phyloP scores from a whole-genome alignment of 345 rosid genomes.

The Arabidopsis arenosa region DNA sequence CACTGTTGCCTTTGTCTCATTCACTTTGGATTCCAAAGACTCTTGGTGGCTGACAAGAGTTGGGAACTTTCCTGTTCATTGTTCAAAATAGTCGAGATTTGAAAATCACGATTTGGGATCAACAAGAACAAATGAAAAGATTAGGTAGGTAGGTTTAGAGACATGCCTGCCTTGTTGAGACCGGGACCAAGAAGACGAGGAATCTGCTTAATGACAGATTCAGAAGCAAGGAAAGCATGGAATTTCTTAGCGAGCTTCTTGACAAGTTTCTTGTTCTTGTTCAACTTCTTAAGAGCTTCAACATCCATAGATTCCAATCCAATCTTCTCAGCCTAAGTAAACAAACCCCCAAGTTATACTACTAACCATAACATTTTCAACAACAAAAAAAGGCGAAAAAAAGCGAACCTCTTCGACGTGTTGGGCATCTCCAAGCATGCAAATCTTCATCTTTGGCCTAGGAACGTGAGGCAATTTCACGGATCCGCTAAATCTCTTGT shows the following conservation, averaged over 20 bases:
- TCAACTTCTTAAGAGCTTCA: conserved; percentile 72
- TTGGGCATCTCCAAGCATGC: conserved; percentile 98
- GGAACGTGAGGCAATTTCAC: conserved; percentile 94
- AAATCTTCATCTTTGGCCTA: conserved; percentile 90
- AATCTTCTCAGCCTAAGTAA: conserved; percentile 68
- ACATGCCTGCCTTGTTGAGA: conserved; percentile 92
- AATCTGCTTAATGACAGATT: conserved; percentile 83
- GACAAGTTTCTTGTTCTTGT: conserved; percentile 83
- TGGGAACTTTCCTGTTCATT: conserved; percentile 76
- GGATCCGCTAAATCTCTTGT: conserved; percentile 91
- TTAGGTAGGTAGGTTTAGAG: not conserved
- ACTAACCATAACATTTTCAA: not conserved
- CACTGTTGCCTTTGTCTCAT: conserved; percentile 77
- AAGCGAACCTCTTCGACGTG: conserved; percentile 58
- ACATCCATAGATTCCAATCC: conserved; percentile 78
- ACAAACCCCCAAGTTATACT: not conserved
- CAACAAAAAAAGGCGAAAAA: not conserved
- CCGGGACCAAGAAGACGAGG: conserved; percentile 89
- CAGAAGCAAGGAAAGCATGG: conserved; percentile 83
- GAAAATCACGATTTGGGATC: too few species aligned
- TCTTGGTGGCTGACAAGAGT: conserved; percentile 80
- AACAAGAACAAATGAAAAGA: not conserved
- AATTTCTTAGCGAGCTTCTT: conserved; percentile 83
- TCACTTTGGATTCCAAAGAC: conserved; percentile 73
- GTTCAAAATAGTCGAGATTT: not conserved